Percentiles rank a stretch among this genome's conserved stretches.
Evolutionary conservation across 345 rosid genomes (phyloP).

Genomic region (Eucalyptus fibrosa): DNA sequence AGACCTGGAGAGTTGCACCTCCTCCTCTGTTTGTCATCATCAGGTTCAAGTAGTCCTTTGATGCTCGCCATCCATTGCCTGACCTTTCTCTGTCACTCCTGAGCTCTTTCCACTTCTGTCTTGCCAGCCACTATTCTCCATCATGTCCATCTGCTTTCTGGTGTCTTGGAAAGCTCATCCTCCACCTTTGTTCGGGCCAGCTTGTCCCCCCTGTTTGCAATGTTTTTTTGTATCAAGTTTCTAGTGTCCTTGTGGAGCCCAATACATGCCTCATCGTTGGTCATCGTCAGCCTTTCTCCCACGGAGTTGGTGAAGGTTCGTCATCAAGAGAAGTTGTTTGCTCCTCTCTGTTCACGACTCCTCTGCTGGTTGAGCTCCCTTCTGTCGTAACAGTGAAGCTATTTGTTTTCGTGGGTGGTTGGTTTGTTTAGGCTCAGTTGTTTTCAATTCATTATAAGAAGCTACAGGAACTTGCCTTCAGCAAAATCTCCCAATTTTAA

Average conservation of each 20-base stretch:
- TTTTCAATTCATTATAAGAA: not conserved
- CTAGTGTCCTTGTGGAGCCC: not conserved
- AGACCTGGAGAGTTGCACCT: not conserved
- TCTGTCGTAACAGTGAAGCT: not conserved
- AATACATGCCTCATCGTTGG: not conserved
- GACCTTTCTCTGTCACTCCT: not conserved
- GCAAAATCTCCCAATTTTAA: not conserved
- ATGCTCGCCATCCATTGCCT: not conserved
- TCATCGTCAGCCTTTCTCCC: not conserved
- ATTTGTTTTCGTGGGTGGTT: not conserved
- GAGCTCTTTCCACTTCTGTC: not conserved
- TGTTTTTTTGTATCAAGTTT: not conserved
- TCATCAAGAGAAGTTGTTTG: not conserved
- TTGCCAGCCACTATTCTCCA: not conserved
- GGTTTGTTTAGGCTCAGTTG: not conserved
- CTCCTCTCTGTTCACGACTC: not conserved
- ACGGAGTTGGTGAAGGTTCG: rapidly evolving
- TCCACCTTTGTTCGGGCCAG: not conserved
- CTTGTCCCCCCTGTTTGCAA: not conserved
- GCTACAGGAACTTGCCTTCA: not conserved
- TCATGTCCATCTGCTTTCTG: not conserved
- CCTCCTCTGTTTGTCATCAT: not conserved
- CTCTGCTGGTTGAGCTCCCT: not conserved
- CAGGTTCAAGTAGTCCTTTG: not conserved
- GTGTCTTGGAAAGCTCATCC: not conserved